Evolutionary conservation across 23 red algal genomes (phyloP).

Genomic region (Gracilariopsis chorda): DNA sequence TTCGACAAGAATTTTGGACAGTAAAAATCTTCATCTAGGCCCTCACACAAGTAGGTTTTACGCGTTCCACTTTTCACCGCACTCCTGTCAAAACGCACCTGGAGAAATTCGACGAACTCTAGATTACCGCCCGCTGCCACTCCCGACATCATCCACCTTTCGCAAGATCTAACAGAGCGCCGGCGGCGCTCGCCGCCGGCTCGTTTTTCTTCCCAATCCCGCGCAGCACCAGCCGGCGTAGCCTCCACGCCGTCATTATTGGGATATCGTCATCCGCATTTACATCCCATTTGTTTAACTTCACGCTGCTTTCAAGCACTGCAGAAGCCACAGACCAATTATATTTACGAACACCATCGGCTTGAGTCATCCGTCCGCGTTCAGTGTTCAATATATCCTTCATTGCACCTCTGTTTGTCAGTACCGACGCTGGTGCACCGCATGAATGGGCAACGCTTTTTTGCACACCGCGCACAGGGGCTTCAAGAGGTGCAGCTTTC

Average conservation of each 20-base stretch:
- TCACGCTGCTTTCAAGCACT: too few relatives aligned
- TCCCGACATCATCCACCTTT: too few relatives aligned
- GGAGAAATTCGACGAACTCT: too few relatives aligned
- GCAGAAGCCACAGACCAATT: too few relatives aligned
- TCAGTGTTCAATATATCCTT: neutral
- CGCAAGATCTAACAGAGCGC: neutral
- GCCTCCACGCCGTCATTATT: neutral
- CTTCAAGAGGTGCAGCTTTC: neutral
- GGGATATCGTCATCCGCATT: neutral
- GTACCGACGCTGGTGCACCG: neutral
- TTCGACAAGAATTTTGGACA: too few relatives aligned
- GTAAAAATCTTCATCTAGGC: too few relatives aligned
- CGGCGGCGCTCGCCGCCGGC: neutral
- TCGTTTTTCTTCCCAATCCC: neutral
- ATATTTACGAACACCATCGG: neutral
- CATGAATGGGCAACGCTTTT: neutral
- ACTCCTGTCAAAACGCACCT: too few relatives aligned
- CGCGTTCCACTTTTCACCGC: too few relatives aligned
- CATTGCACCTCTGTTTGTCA: neutral
- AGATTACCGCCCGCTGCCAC: too few relatives aligned
- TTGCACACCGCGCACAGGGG: neutral
- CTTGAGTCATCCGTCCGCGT: neutral
- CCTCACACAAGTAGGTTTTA: too few relatives aligned
- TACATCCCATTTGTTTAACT: neutral
- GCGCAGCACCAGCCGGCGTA: neutral